Evolutionary conservation across 805 yeast genomes (phyloP).

Genomic region (Wickerhamomyces mucosus): DNA sequence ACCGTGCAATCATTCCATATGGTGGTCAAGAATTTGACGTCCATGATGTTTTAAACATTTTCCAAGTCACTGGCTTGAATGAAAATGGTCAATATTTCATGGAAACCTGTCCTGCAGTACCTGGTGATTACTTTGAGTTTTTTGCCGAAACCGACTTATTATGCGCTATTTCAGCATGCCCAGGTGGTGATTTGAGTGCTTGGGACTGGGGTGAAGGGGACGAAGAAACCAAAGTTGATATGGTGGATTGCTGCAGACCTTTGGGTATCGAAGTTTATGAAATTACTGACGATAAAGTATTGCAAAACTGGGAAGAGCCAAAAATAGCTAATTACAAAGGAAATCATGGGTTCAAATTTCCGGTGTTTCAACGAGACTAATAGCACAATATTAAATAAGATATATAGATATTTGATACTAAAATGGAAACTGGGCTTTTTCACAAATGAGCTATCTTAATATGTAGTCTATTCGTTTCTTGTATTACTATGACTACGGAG

Average conservation of each 20-base stretch:
- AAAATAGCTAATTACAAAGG: constrained; percentile 44
- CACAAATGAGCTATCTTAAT: no score
- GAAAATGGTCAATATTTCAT: constrained; percentile 59
- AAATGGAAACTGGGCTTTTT: no score
- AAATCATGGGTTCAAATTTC: constrained; percentile 37
- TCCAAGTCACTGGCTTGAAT: constrained; percentile 60
- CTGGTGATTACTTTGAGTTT: constrained; percentile 53
- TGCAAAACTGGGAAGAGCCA: constrained; percentile 44
- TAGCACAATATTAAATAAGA: no score
- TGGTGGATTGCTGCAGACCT: constrained; percentile 56
- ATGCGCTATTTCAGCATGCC: constrained; percentile 59
- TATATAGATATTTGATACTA: no score
- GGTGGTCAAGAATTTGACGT: constrained; percentile 60
- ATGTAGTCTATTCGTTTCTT: no score
- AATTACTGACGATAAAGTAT: constrained; percentile 35
- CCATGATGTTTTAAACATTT: constrained; percentile 61
- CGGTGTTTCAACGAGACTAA: constrained; percentile 14
- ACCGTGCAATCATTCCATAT: constrained; percentile 46
- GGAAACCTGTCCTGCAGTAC: constrained; percentile 59
- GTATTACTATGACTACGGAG: no score
- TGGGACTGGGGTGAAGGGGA: constrained; percentile 68
- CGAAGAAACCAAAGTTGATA: constrained; percentile 34
- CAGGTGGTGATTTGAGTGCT: constrained; percentile 57
- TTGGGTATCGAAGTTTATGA: constrained; percentile 52
- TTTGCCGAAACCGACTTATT: constrained; percentile 58